These are phyloP conservation scores for Furcasterigmium furcatum DNA, from an alignment of 2,329 filamentous ascomycete species.

Conservation along the genomic window DNA sequence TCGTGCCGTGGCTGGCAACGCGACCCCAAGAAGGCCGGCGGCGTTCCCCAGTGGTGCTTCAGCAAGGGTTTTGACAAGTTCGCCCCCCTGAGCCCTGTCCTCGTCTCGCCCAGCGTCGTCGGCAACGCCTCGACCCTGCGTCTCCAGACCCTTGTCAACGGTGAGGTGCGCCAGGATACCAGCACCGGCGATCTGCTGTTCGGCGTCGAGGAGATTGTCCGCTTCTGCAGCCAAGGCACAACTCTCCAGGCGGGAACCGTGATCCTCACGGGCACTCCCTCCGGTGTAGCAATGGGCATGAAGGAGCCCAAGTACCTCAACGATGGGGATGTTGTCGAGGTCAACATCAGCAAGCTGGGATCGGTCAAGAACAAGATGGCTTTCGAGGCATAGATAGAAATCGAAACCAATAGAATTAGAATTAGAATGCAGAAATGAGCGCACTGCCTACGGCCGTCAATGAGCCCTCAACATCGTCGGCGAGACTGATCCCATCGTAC, in stretches of 20 bases:
- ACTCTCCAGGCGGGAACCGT: constrained; percentile 49
- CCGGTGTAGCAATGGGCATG: constrained; percentile 44
- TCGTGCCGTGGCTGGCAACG: constrained; percentile 50
- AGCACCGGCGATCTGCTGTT: constrained; percentile 48
- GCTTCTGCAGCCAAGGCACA: constrained; percentile 42
- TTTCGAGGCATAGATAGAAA: constrained; percentile 21
- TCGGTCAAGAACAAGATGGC: constrained; percentile 33
- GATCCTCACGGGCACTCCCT: constrained; percentile 44
- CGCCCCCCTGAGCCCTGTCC: constrained; percentile 49
- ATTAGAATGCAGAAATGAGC: not conserved
- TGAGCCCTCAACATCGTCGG: no score
- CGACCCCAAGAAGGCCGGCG: constrained; percentile 39
- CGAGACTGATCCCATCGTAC: no score
- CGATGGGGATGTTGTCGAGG: constrained; percentile 38
- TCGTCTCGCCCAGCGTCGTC: constrained; percentile 25
- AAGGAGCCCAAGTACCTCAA: constrained; percentile 38
- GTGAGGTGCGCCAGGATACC: constrained; percentile 44
- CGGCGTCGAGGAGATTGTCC: constrained; percentile 40
- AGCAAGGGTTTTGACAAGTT: constrained; percentile 54
- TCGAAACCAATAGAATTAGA: not conserved
- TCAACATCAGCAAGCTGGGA: constrained; percentile 33
- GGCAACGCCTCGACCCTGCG: constrained; percentile 21
- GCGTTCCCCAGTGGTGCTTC: constrained; percentile 49
- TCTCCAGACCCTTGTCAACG: constrained; percentile 42
- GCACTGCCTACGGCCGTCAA: no score